Evolutionary conservation across 306 rosid species (phyloP).

Genomic region (Ammopiptanthus mongolicus): DNA sequence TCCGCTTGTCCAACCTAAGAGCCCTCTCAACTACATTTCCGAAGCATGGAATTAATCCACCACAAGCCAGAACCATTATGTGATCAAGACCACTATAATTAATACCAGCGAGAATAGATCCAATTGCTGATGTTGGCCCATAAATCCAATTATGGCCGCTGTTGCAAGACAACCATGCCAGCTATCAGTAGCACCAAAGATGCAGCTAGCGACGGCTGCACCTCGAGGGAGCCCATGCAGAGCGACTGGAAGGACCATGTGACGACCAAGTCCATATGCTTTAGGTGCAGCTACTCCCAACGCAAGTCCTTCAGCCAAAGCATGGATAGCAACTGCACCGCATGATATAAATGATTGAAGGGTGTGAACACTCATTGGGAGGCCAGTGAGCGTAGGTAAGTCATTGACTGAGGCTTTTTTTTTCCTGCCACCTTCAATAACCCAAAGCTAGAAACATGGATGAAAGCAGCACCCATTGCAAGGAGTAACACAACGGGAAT

Average conservation of each 20-base stretch:
- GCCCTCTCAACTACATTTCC: conserved; percentile 63
- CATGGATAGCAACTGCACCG: conserved; percentile 85
- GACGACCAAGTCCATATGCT: conserved; percentile 93
- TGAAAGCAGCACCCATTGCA: conserved; percentile 61
- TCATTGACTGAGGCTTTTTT: conserved; percentile 54
- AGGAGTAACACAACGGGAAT: conserved; percentile 51
- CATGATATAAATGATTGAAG: conserved; percentile 90
- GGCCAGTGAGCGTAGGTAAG: conserved; percentile 45
- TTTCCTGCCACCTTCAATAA: conserved; percentile 51
- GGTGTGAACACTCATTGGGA: conserved; percentile 76
- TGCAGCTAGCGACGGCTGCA: conserved; percentile 97
- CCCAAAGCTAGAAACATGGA: conserved; percentile 53
- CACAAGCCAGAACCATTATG: conserved; percentile 89
- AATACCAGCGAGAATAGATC: conserved; percentile 88
- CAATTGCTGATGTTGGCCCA: conserved; percentile 94
- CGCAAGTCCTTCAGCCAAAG: conserved; percentile 96
- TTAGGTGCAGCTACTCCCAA: conserved; percentile 98
- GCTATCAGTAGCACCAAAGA: conserved; percentile 90
- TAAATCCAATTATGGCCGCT: conserved; percentile 83
- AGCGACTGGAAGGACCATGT: conserved; percentile 97
- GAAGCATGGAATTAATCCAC: conserved; percentile 84
- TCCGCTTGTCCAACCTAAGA: conserved; percentile 57
- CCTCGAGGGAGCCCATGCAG: conserved; percentile 98
- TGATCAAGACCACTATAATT: conserved; percentile 95
- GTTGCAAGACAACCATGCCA: conserved; percentile 91